Percentiles rank a stretch among this genome's conserved stretches.
Conservation (phyloP, 2,329 filamentous ascomycete species). For the Venturiaceae sp. region DNA sequence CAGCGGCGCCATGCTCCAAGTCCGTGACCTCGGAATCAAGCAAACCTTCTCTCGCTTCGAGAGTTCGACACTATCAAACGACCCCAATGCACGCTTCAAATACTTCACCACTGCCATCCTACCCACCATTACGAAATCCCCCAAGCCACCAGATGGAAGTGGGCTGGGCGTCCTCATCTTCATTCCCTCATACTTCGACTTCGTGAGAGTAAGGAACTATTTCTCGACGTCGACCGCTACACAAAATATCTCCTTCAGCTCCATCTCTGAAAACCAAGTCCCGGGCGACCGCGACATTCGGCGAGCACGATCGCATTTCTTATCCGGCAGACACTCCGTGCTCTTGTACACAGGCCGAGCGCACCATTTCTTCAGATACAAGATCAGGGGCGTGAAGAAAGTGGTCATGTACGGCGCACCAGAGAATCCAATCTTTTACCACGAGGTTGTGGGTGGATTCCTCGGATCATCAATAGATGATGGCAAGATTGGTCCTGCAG, state of each 20-base stretch:
- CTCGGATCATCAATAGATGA: constrained; percentile 45
- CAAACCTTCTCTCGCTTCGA: constrained; percentile 90
- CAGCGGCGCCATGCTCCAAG: constrained; percentile 56
- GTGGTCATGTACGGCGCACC: constrained; percentile 88
- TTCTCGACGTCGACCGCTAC: constrained; percentile 61
- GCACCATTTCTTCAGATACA: constrained; percentile 93
- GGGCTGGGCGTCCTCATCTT: constrained; percentile 68
- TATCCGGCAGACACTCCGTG: constrained; percentile 70
- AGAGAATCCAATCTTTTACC: constrained; percentile 77
- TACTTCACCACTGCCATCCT: constrained; percentile 81
- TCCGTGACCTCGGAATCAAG: constrained; percentile 33
- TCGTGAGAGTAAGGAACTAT: constrained; percentile 85
- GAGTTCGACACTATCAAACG: constrained; percentile 55
- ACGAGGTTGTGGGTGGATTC: constrained; percentile 62
- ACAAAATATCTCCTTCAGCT: constrained; percentile 59
- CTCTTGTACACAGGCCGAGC: constrained; percentile 88
- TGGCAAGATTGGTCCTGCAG: constrained; percentile 44
- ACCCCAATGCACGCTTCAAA: constrained; percentile 82
- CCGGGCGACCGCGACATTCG: constrained; percentile 57
- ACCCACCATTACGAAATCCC: constrained; percentile 60
- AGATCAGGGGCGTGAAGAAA: constrained; percentile 67
- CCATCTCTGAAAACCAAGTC: constrained; percentile 81
- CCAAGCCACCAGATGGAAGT: constrained; percentile 43
- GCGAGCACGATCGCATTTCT: constrained; percentile 78
- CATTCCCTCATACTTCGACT: constrained; percentile 89